Evolutionary conservation across 176 grass and related monocot genomes (phyloP), one percentile per base, ranked within the genome.

Genomic region (Pharus latifolius): DNA sequence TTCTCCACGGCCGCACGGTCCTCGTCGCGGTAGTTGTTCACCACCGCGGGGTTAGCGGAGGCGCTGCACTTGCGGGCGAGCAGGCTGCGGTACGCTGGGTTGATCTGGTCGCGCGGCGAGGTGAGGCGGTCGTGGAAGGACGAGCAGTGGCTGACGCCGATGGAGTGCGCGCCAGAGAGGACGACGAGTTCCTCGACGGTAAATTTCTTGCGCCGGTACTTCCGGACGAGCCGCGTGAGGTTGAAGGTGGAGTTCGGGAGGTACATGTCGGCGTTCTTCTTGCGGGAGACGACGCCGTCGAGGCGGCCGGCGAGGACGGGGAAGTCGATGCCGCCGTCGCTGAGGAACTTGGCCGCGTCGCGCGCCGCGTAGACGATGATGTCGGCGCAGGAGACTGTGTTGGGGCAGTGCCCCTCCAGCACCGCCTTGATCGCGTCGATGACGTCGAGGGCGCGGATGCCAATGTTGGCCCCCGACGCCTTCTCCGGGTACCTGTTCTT

Each of bases 151-250:
- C 70, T 63, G 8, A 82, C 58, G 70, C 84, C 89, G 33, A 88
- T 38, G 60, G 65, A 47, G 76, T 92, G 89, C 29, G 84, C 89
- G 17, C 81, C 85, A n/a, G 84, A 79, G 30, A 92, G 34, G 6
- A 67, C 63, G 49, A 79, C 77, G 38, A 88, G 89, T 68, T 92
- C 85, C 68, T 55, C 65, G 7, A 57, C 10, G 41, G 14, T 24
- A 37, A 92, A 73, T 4, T 37, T 57, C 43, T 71, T 74, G 29
- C 7, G 33, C 11, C 7, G 56, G 75, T 81, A 88, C 13, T 78
- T 73, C 2, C 12, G 2, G 49, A 47, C 15, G n/a, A 80, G 74
- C 30, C 20, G 8, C 10, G 2, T 10, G 52, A 92, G 46, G 28
- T 60, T 33, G 31, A 51, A 69, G 35, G 46, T 16, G 3, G 85